Conservation (phyloP, 768 basidiomycete genomes). For the Multifurca ochricompacta region DNA sequence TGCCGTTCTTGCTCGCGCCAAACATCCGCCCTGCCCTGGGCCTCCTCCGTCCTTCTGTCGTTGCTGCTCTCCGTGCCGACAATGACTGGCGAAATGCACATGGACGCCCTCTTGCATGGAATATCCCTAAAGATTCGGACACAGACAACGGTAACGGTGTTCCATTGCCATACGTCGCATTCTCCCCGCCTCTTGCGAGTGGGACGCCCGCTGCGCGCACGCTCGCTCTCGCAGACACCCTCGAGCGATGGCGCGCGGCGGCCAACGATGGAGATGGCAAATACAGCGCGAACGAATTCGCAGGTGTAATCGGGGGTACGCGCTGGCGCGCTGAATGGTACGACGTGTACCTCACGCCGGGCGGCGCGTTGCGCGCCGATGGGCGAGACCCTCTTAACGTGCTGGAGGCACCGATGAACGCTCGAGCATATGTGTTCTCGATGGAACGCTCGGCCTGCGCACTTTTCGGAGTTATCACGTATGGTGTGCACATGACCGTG, state of each 20-base stretch:
- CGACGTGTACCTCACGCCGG: slow-evolving; percentile 63
- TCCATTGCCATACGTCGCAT: slow-evolving; percentile 1
- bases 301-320: slow-evolving; percentile 57
- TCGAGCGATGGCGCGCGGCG: slow-evolving; percentile 57
- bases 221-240: slow-evolving; percentile 53
- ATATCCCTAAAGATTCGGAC: slow-evolving; percentile 26
- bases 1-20: slow-evolving; percentile 49
- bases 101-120: slow-evolving; percentile 34
- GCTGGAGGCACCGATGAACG: slow-evolving; percentile 27
- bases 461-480: slow-evolving; percentile 84
- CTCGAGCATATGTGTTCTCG: slow-evolving; percentile 60
- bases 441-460: slow-evolving; percentile 87
- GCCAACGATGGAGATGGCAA: background rate
- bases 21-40: slow-evolving; percentile 50
- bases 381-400: slow-evolving; percentile 20
- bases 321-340: slow-evolving; percentile 90
- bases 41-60: slow-evolving; percentile 48
- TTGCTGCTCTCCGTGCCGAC: slow-evolving; percentile 47
- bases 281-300: slow-evolving; percentile 45
- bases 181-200: background rate
- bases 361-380: slow-evolving; percentile 44
- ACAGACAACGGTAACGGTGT: background rate
- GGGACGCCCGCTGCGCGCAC: slow-evolving; percentile 42
- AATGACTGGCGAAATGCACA: slow-evolving; percentile 30
- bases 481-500: slow-evolving; percentile 86